These are phyloP conservation scores for Rhodotorula babjevae DNA, from an alignment of 768 basidiomycete genomes.

Conservation along the genomic window DNA sequence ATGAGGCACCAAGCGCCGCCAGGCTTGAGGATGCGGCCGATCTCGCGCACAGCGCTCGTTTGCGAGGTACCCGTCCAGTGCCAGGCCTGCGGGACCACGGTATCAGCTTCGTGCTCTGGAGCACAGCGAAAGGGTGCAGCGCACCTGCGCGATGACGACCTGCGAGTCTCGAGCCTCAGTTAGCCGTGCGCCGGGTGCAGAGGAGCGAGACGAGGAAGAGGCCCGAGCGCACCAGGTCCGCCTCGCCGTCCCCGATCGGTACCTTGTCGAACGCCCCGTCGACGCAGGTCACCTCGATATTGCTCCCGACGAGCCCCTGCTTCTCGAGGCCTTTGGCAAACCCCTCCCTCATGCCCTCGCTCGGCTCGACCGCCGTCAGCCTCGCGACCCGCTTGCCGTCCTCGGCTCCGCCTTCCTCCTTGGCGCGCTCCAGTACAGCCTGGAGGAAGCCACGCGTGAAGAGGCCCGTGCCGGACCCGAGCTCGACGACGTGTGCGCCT, in stretches of 20 bases:
- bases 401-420: no score
- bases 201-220: no score
- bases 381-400: conserved; percentile 34
- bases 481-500: conserved; percentile 45
- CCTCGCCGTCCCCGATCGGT: conserved; percentile 62
- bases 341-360: conserved; percentile 72
- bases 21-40: conserved; percentile 73
- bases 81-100: conserved; percentile 78
- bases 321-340: conserved; percentile 54
- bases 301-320: background rate
- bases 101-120: no score
- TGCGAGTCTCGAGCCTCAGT: background rate
- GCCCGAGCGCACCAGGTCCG: conserved; percentile 71
- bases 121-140: background rate
- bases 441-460: conserved; percentile 50
- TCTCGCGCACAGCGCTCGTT: conserved; percentile 65
- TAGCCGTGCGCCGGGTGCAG: no score
- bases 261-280: conserved; percentile 70
- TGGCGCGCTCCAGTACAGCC: conserved; percentile 33
- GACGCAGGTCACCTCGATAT: conserved; percentile 50
- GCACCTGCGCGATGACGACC: conserved; percentile 22
- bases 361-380: conserved; percentile 71
- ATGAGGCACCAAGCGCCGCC: conserved; percentile 66
- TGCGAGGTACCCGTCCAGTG: conserved; percentile 84
- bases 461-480: conserved; percentile 39